Evolutionary conservation across 257 asterid genomes (phyloP).

Genomic region (Ballota nigra): DNA sequence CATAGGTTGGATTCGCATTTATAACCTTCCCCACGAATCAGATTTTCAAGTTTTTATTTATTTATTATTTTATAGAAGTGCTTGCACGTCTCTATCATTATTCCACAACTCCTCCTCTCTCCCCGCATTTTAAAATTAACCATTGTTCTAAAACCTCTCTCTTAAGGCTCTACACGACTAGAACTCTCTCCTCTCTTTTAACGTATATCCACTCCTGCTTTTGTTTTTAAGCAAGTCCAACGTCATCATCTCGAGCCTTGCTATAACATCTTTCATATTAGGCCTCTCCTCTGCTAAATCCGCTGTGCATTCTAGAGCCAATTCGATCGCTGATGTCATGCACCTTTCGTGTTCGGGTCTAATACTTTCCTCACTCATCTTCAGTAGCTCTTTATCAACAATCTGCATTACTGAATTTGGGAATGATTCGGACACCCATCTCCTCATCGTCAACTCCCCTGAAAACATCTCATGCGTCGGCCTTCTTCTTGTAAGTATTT

Average conservation of each 20-base stretch:
- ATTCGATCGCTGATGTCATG: neutral
- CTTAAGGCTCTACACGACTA: too few relatives aligned
- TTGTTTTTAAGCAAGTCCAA: neutral
- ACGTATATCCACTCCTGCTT: neutral
- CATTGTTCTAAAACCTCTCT: too few relatives aligned
- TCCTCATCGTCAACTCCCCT: slow-evolving; percentile 7
- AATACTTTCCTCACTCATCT: neutral
- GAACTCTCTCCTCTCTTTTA: too few relatives aligned
- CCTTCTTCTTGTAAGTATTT: neutral
- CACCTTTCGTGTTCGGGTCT: neutral
- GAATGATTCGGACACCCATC: neutral
- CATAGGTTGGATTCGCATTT: too few relatives aligned
- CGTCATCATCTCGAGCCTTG: neutral
- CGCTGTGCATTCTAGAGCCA: neutral
- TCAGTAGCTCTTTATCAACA: neutral
- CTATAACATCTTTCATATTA: neutral
- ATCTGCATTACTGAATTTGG: neutral
- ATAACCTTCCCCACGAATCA: too few relatives aligned
- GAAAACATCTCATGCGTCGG: slow-evolving; percentile 9
- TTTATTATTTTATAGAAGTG: too few relatives aligned
- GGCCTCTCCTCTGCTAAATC: neutral
- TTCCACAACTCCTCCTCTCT: too few relatives aligned
- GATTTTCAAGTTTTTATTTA: too few relatives aligned
- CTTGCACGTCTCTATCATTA: too few relatives aligned
- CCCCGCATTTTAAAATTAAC: too few relatives aligned